phyloP scores from a whole-genome alignment of 1,284 basidiomycete species.

The Omphalotus olearius region DNA sequence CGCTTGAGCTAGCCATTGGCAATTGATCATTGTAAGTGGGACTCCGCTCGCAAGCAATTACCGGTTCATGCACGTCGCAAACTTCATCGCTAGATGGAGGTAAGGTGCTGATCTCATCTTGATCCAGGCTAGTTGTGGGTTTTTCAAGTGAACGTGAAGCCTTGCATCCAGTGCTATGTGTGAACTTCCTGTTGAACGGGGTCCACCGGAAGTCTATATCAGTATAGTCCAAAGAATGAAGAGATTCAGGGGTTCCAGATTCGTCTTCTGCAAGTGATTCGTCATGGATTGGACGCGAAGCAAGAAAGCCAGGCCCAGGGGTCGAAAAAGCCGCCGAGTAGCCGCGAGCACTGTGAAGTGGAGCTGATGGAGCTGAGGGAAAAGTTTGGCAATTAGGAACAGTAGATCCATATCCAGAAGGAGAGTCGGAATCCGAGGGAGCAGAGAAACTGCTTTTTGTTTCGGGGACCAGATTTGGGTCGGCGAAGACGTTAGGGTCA shows the following conservation, averaged over 20 bases:
- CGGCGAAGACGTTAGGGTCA: neutral
- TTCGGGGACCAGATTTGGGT: neutral
- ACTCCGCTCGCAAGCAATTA: neutral
- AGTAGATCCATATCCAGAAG: neutral
- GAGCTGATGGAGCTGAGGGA: neutral
- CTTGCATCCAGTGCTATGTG: neutral
- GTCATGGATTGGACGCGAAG: conserved; percentile 36
- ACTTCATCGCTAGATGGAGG: conserved; percentile 11
- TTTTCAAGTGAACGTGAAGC: neutral
- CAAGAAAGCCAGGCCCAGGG: conserved; percentile 31
- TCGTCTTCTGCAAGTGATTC: conserved; percentile 51
- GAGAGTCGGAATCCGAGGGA: neutral
- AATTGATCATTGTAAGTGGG: neutral
- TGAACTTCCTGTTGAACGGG: conserved; percentile 37
- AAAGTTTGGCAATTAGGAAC: neutral
- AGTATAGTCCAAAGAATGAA: conserved; percentile 33
- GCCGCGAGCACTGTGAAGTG: neutral
- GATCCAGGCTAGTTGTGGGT: neutral
- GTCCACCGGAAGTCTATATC: conserved; percentile 54
- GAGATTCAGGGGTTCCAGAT: conserved; percentile 33
- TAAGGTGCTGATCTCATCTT: neutral
- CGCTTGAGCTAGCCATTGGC: conserved; percentile 9
- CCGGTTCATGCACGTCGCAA: neutral
- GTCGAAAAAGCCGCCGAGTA: conserved; percentile 26
- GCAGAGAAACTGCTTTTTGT: neutral